Evolutionary conservation across 2,329 filamentous ascomycete genomes (phyloP).

Genomic region (Raffaelea albimanens): DNA sequence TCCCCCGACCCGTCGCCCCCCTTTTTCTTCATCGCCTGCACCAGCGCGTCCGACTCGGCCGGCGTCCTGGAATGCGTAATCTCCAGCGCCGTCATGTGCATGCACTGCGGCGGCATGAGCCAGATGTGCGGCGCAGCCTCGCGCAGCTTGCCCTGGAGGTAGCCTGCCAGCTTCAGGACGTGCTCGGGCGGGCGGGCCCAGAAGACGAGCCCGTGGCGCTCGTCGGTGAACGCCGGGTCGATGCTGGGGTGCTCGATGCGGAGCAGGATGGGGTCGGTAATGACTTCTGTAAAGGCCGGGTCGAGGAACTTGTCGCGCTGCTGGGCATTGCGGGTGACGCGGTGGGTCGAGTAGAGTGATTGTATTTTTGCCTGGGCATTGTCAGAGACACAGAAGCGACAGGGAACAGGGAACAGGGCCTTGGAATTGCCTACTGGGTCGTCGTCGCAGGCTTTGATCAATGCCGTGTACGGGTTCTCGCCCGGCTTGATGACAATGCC

Average conservation of each 20-base stretch:
- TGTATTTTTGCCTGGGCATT: slow-evolving; percentile 53
- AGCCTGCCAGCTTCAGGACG: slow-evolving; percentile 56
- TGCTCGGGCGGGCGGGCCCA: slow-evolving; percentile 76
- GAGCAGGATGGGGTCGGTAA: slow-evolving; percentile 66
- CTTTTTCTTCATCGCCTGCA: slow-evolving; percentile 36
- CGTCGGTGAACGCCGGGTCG: slow-evolving; percentile 63
- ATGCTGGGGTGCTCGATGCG: slow-evolving; percentile 55
- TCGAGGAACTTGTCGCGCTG: slow-evolving; percentile 67
- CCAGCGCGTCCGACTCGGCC: slow-evolving; percentile 55
- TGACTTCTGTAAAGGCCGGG: slow-evolving; percentile 57
- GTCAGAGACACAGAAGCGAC: background rate
- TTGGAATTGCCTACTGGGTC: slow-evolving; percentile 48
- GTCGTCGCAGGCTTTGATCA: slow-evolving; percentile 59
- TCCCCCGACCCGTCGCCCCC: no score
- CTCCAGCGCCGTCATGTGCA: slow-evolving; percentile 83
- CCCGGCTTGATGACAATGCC: slow-evolving; percentile 38
- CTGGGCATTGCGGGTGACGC: slow-evolving; percentile 63
- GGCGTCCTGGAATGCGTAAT: slow-evolving; percentile 70
- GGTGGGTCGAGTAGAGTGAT: slow-evolving; percentile 62
- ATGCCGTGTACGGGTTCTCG: slow-evolving; percentile 66
- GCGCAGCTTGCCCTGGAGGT: slow-evolving; percentile 58
- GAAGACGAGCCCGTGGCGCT: slow-evolving; percentile 73
- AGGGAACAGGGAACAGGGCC: background rate
- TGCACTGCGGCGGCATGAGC: slow-evolving; percentile 69
- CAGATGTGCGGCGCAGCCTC: slow-evolving; percentile 65